Percentiles rank a stretch among this genome's conserved stretches.
phyloP scores from a whole-genome alignment of 495 filamentous ascomycete species.

The Penicillium bialowiezense region DNA sequence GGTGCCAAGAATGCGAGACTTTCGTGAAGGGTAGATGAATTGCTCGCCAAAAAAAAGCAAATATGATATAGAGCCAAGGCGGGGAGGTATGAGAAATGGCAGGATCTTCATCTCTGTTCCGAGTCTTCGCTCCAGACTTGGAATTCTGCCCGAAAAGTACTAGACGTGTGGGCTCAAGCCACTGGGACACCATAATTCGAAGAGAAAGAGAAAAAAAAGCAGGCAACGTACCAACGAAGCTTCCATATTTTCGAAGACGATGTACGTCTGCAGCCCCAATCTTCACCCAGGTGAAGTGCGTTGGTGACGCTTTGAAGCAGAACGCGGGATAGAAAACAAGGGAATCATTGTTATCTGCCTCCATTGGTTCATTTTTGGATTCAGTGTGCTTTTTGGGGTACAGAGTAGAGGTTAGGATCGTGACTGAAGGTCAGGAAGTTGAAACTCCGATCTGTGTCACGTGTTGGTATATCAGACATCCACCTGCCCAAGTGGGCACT shows the following conservation, averaged over 20 bases:
- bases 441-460: constrained; percentile 6
- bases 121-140: not conserved
- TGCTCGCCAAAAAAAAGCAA: too few species aligned
- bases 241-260: constrained; percentile 50
- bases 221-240: constrained; percentile 61
- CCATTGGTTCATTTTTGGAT: constrained; percentile 38
- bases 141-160: too few species aligned
- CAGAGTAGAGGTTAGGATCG: not conserved
- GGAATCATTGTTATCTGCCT: constrained; percentile 21
- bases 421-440: not conserved
- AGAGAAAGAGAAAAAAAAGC: constrained; percentile 3
- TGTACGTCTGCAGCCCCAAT: constrained; percentile 69
- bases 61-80: too few species aligned
- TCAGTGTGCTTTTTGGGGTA: not conserved
- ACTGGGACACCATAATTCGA: too few species aligned
- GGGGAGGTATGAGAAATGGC: too few species aligned
- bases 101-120: too few species aligned
- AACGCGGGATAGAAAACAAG: constrained; percentile 73
- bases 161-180: too few species aligned
- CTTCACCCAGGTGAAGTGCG: constrained; percentile 79
- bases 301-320: constrained; percentile 81
- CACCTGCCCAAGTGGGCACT: too few species aligned
- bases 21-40: too few species aligned
- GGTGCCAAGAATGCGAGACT: too few species aligned
- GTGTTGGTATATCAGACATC: constrained; percentile 9